Evolutionary conservation across 768 basidiomycete species (phyloP).

Genomic region (Lactarius pseudohatsudake): DNA sequence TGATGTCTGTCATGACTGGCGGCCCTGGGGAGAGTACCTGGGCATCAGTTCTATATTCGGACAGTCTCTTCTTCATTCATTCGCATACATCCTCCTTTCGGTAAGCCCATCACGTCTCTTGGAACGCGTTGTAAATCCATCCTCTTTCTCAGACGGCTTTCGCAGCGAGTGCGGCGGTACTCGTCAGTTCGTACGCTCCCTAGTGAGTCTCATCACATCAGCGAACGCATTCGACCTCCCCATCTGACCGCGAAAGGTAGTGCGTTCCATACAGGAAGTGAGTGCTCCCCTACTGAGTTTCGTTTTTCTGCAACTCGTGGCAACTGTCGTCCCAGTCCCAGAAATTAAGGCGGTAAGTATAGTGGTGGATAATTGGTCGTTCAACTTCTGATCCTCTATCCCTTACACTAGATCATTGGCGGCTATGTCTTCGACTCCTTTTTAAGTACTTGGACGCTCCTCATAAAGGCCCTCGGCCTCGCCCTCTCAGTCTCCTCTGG

Average conservation of each 20-base stretch:
- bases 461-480: conserved; percentile 82
- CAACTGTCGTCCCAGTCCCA: conserved; percentile 48
- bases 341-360: conserved; percentile 72
- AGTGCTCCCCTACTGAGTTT: conserved; percentile 32
- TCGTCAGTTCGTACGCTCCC: conserved; percentile 67
- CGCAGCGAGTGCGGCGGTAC: conserved; percentile 59
- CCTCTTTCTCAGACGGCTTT: conserved; percentile 50
- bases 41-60: conserved; percentile 53
- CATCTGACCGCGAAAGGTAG: conserved; percentile 36
- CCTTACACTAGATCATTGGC: conserved; percentile 57
- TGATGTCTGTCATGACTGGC: conserved; percentile 65
- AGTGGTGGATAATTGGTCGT: background rate
- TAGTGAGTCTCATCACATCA: conserved; percentile 47
- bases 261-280: conserved; percentile 80
- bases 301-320: conserved; percentile 8
- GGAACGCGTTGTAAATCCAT: background rate
- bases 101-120: conserved; percentile 41
- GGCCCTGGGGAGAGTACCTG: conserved; percentile 64
- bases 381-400: background rate
- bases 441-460: conserved; percentile 80
- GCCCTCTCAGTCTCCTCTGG: conserved; percentile 85
- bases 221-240: background rate
- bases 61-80: conserved; percentile 62
- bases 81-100: conserved; percentile 62
- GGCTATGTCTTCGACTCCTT: conserved; percentile 88